Base-by-base conservation (phyloP, 768 basidiomycete genomes). In the Bullera alba region DNA sequence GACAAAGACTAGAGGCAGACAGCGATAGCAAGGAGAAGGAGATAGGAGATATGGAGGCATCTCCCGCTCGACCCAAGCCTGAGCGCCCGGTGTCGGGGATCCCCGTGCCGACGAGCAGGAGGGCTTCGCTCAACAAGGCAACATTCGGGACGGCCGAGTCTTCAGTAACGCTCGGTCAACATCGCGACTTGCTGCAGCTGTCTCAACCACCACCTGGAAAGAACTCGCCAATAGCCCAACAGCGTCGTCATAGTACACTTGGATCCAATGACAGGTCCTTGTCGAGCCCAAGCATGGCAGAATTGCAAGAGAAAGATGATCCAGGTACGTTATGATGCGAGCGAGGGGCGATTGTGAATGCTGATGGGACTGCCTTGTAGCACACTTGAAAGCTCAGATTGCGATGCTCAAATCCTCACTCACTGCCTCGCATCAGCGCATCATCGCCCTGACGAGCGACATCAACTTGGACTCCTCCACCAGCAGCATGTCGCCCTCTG, bases 361-460 rank as follows among this genome's bases (percentile, higher is more conserved):
- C 10, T 39, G 30, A 43, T 23, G 27, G 15, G 16, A 12, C 44
- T 26, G 41, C 27, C 4, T 3, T n/a, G n/a, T 46, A 57, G 61
- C 48, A 6, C 54, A 57, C n/a, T 47, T 58, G 8, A 58, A 54
- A 42, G 51, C 57, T 15, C 57, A 58, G 12, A 53, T 58, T 16
- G 45, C 48, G 6, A 19, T 36, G 2, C 44, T 58, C 10, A 52
- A 57, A 46, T 22, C 50, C 7, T 44, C 57, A 1, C 48, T 65
- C 12, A 52, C 48, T 30, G 54, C 48, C 17, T 46, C 63, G 3
- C 53, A 58, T 36, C 56, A 53, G 17, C 34, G 51, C 5, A 44
- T 58, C 10, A 37, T 50, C 1, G 57, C 58, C 8, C 42, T 56
- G 16, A 47, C 37, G 5, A 39, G 23, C 7, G 42, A 43, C 19